Percentiles rank a stretch among this genome's conserved stretches.
These are phyloP conservation scores for Diaporthe ilicicola DNA, from an alignment of 2,329 filamentous ascomycete genomes.

Conservation along the genomic window DNA sequence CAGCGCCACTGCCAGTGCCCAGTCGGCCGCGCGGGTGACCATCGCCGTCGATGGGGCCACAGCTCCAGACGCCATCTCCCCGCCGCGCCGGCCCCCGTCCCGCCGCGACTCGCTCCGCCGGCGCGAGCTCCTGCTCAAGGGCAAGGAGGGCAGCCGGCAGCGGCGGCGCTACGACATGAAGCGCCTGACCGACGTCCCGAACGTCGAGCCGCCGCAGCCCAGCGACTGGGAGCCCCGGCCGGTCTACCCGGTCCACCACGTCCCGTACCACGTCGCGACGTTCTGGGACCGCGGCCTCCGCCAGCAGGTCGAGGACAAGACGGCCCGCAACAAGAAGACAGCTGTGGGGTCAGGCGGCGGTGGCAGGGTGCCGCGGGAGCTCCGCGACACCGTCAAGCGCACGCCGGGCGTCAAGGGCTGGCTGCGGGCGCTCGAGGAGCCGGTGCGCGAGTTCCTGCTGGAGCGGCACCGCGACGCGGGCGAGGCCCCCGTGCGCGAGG, in stretches of 20 bases:
- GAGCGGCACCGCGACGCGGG: conserved; percentile 56
- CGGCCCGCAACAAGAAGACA: conserved; percentile 51
- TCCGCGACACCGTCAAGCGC: conserved; percentile 83
- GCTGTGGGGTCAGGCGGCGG: conserved; percentile 50
- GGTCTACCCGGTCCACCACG: conserved; percentile 78
- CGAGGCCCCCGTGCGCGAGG: conserved; percentile 46
- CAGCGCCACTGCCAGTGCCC: conserved; percentile 40
- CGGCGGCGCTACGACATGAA: conserved; percentile 96
- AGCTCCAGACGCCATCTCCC: conserved; percentile 39
- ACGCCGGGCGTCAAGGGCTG: conserved; percentile 79
- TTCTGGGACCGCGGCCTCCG: conserved; percentile 76
- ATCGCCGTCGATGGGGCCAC: conserved; percentile 35
- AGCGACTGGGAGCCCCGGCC: conserved; percentile 85
- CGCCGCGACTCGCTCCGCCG: conserved; percentile 63
- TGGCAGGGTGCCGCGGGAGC: conserved; percentile 76
- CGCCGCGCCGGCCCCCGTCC: conserved; percentile 55
- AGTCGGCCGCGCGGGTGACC: conserved; percentile 33
- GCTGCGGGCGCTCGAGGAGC: conserved; percentile 84
- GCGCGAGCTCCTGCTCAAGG: conserved; percentile 82
- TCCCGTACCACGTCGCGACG: conserved; percentile 90
- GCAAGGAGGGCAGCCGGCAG: conserved; percentile 88
- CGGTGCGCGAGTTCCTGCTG: conserved; percentile 79
- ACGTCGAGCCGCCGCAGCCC: conserved; percentile 82
- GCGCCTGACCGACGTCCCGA: conserved; percentile 85
- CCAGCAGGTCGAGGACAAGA: conserved; percentile 58